Evolutionary conservation across 2,329 filamentous ascomycete genomes (phyloP), one percentile per base, ranked within the genome.

Genomic region (Xylaria polymorpha): DNA sequence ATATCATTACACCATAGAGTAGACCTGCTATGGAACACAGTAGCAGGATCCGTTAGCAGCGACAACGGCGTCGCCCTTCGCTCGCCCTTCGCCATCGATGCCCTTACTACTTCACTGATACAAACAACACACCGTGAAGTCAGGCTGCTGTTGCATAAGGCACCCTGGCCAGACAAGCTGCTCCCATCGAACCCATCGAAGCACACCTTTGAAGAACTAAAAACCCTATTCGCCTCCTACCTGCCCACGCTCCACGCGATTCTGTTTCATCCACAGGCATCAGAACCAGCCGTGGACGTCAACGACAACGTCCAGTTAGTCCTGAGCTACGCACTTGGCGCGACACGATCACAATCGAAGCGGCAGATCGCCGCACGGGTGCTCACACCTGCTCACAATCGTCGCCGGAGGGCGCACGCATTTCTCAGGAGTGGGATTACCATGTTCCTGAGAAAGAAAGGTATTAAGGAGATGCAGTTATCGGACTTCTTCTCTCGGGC

Each of bases 21-120:
- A 56, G 32, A 18, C 63, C 29, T 66, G n/a, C 20, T 66, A 8
- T 66, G 64, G 64, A 15, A 48, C 32, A 41, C 48, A 20, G 64
- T 37, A 4, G 48, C 37, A 4, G 57, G 14, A n/a, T 32, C 48
- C 48, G 25, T n/a, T 32, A 32, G 48, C 25, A 10, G 32, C 48
- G 48, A 22, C 37, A 66, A 66, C 44, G n/a, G 32, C 14, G 48
- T 22, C n/a, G 15, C 57, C 56, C 39, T 66, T 55, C 46, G 48
- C 57, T 61, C 57, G 39, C 48, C 56, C 32, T 61, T 61, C 56
- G 57, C 48, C 32, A 61, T 48, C 12, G 20, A 61, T 6, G 64
- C 64, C 41, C 64, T 66, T 35, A 66, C 56, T 41, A 56, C 32
- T 61, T 66, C 64, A 56, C 39, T 66, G 29, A 66, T 66, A 55